Base-by-base conservation (phyloP, 345 rosid species). In the Salix suchowensis region DNA sequence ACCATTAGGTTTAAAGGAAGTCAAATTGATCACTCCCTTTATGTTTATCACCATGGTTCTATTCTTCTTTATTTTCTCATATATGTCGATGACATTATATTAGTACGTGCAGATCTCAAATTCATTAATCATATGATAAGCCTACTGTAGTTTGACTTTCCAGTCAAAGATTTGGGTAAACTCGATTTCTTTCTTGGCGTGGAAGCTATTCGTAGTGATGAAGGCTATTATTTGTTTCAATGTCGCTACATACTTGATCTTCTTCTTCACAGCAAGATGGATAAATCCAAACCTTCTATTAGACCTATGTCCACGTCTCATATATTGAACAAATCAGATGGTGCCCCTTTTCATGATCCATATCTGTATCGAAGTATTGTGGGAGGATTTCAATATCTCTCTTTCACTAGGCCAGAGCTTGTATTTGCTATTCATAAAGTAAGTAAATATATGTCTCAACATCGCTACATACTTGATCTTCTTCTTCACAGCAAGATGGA, bases 1-100 rank as follows among this genome's bases (percentile, higher is more conserved):
- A 0, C 1, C 0, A 6, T 32, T 28, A 40, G 37, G 0, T 65
- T 65, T 16, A 3, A 0, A 0, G 9, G 9, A 6, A 24, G 36
- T 65, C 37, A 7, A 9, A 8, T 10, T 0, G 13, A 16, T 6
- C 37, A 28, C 3, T 65, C 23, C 2, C 12, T 65, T 0, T 13
- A 14, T 16, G 7, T 65, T 6, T 65, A 65, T 65, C 3, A 65
- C 2, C 9, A 28, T 1, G 1, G 7, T 0, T 5, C 4, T 0
- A 6, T 0, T 32, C 10, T 26, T 6, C 6, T 65, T 1, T 65
- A 13, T 16, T 26, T 65, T 32, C 5, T 65, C 3, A 65, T 65
- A 5, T 32, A 32, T 15, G n/a, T 65, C 0, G 11, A 65, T 30
- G 68, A 65, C 0, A 12, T 65, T 0, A 32, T 28, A 7, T 0